Base-by-base conservation (phyloP, 495 filamentous ascomycete genomes). In the Aspergillus affinis region DNA sequence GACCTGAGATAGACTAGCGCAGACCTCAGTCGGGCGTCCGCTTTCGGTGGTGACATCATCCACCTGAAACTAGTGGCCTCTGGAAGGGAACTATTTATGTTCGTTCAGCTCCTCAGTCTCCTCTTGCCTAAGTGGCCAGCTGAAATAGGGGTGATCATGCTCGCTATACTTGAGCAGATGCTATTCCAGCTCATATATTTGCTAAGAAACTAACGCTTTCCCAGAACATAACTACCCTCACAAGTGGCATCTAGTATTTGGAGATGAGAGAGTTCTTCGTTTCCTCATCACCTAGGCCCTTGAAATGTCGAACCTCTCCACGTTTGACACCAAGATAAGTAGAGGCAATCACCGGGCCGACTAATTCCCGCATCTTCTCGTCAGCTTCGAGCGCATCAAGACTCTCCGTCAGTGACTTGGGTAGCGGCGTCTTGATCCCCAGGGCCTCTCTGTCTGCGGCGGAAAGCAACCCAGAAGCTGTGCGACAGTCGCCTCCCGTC, bases 401-500 rank as follows among this genome's bases (percentile, higher is more conserved):
- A 10, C 84, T 87, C 51, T 81, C 77, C 20, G 77, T 67, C 13
- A 91, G 67, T 32, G 71, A 76, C 7, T 59, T 71, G 0, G 87
- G 86, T 45, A 89, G 65, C 69, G 74, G 76, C 52, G 77, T 64
- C 12, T 50, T 69, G 45, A 91, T 84, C 0, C 83, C 83, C 9
- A 87, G 58, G 49, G 78, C 72, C 26, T 65, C 64, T 59, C 85
- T 75, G 61, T 88, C 75, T 20, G 76, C 74, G 0, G 57, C 67
- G 1, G 69, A 78, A 60, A 91, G 61, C 47, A 58, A 67, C 2
- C 80, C 80, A 3, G 86, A 82, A 58, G 86, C 81, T 19, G 72
- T 69, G 51, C 59, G 65, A 63, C 83, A 86, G 58, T 87, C 80
- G 9, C 77, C 71, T 75, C 56, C 69, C 0, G 61, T 69, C 41